Conservation (phyloP, 1,284 basidiomycete genomes). For the Chalciporus sp. region DNA sequence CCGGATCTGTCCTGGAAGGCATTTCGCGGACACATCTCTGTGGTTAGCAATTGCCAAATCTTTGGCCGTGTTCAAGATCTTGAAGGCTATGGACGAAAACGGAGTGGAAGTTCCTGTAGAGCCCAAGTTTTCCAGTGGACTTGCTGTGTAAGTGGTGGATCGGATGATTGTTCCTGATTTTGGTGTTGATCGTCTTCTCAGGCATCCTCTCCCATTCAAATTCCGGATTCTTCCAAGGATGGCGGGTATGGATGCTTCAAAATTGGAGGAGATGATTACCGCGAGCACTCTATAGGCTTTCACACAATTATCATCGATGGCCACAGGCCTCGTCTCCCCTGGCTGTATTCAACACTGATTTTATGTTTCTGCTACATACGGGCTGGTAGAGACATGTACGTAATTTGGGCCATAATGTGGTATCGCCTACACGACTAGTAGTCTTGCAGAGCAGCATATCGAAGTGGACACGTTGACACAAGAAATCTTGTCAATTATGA, state of each 20-base stretch:
- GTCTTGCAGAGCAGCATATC: no score
- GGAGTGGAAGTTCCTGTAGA: constrained; percentile 29
- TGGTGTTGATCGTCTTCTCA: neutral
- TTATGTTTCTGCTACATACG: no score
- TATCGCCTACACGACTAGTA: no score
- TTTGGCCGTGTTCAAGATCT: constrained; percentile 21
- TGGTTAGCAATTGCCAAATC: constrained; percentile 22
- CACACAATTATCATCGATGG: no score
- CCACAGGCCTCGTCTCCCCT: no score
- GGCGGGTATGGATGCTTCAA: neutral
- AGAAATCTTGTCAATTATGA: no score
- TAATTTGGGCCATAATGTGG: no score
- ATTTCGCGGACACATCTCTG: constrained; percentile 21
- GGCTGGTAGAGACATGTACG: no score
- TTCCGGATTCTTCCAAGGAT: constrained; percentile 14
- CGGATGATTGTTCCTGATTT: neutral
- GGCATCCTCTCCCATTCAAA: constrained; percentile 17
- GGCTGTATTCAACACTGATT: no score
- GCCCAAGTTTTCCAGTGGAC: constrained; percentile 7
- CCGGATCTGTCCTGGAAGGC: constrained; percentile 23
- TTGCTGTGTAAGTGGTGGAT: constrained; percentile 18
- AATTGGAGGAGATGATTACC: constrained; percentile 11
- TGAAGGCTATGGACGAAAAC: constrained; percentile 17
- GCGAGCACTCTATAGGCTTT: neutral
- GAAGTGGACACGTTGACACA: no score